Base-by-base conservation (phyloP, 495 filamentous ascomycete species). In the Annulohypoxylon nitens region DNA sequence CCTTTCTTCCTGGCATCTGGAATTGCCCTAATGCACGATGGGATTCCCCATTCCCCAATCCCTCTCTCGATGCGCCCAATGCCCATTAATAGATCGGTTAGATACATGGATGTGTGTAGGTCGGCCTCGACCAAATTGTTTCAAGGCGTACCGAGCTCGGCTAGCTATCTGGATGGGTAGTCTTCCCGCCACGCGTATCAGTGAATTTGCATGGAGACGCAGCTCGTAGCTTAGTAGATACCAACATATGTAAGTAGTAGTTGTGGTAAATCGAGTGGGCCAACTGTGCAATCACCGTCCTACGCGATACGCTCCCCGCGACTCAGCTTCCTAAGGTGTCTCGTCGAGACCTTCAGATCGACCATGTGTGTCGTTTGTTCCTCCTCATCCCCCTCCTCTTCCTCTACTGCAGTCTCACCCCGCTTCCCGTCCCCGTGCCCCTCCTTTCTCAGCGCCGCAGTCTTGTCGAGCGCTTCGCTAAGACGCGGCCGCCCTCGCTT, bases 251-350 rank as follows among this genome's bases (percentile, higher is more conserved):
- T 23, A 23, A 23, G 20, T 23, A 23, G 20, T 23, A 1, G 20
- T n/a, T n/a, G n/a, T 23, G 1, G 4, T 12, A 39, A 10, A 2
- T 39, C 12, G 37, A 12, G 9, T 11, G 12, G 5, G 37, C 12
- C 1, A 47, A 20, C 4, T 20, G 18, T n/a, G 6, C 8, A 47
- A 7, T 34, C 39, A 16, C n/a, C 39, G 3, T 57, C 23, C 63
- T 23, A 30, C 26, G 64, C 41, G 5, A 54, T 50, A n/a, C 54
- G 25, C 9, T 30, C 41, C 43, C 55, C 66, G 34, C 45, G 47
- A 33, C 36, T 26, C 4, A 61, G 65, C 66, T 20, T 47, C 18
- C 2, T 41, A 2, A 57, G 58, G 9, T 33, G 23, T 26, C 62
- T 47, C 37, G 33, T 47, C 14, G 16, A 33, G 23, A 26, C 45